phyloP scores from a whole-genome alignment of 345 rosid species.

The Eucalyptus sp. region DNA sequence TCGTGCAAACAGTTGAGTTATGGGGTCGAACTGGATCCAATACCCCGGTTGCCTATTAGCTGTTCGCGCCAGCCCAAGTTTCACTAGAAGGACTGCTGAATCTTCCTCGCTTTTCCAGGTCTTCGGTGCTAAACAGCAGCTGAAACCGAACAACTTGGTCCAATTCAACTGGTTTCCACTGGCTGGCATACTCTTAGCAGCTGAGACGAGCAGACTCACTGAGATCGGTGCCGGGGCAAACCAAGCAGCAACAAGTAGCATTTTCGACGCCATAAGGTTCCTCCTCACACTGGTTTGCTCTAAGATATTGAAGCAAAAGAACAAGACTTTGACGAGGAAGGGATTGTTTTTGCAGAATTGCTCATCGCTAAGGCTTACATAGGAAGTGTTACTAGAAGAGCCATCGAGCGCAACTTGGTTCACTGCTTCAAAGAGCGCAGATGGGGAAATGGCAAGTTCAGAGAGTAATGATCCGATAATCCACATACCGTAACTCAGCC shows the following conservation, averaged over 20 bases:
- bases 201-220: constrained; percentile 42
- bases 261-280: constrained; percentile 54
- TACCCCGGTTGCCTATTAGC: constrained; percentile 45
- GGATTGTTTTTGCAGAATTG: constrained; percentile 64
- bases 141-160: constrained; percentile 40
- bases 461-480: constrained; percentile 67
- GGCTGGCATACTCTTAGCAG: constrained; percentile 57
- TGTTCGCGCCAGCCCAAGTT: constrained; percentile 59
- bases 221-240: constrained; percentile 72
- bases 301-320: constrained; percentile 45
- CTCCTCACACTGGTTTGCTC: constrained; percentile 53
- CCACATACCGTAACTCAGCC: constrained; percentile 71
- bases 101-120: constrained; percentile 54
- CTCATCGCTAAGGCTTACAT: constrained; percentile 33
- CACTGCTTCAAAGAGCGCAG: constrained; percentile 65
- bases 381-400: constrained; percentile 15
- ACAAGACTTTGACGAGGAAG: constrained; percentile 48
- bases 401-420: constrained; percentile 51
- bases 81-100: constrained; percentile 55
- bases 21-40: constrained; percentile 80
- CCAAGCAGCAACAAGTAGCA: constrained; percentile 88
- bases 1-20: constrained; percentile 54
- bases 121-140: constrained; percentile 60
- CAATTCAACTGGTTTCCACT: constrained; percentile 48
- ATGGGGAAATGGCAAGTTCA: constrained; percentile 59